phyloP scores from a whole-genome alignment of 495 filamentous ascomycete genomes.

The Penicillium soppii region DNA sequence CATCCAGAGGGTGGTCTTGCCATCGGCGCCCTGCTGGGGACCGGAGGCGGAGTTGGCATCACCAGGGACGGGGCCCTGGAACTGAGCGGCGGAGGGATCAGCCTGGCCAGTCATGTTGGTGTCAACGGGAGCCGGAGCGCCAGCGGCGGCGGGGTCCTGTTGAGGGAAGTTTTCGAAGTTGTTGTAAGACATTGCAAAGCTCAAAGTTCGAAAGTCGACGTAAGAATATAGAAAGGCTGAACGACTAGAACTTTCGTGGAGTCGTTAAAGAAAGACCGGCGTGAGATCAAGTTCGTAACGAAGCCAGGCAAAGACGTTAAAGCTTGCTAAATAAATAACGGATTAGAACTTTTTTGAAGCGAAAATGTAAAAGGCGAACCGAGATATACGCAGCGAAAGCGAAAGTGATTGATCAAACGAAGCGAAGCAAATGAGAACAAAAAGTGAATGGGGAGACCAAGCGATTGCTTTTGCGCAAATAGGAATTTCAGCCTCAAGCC shows the following conservation, averaged over 20 bases:
- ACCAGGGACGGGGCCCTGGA: conserved; percentile 52
- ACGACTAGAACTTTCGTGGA: conserved; percentile 37
- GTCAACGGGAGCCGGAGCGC: conserved; percentile 52
- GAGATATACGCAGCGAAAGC: background rate
- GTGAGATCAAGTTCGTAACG: conserved; percentile 41
- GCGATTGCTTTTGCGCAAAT: background rate
- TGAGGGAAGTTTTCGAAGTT: conserved; percentile 58
- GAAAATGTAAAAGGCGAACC: background rate
- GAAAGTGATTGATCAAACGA: background rate
- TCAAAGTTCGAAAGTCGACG: conserved; percentile 29
- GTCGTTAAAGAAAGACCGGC: conserved; percentile 44
- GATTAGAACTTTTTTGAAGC: conserved; percentile 10
- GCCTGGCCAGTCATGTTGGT: conserved; percentile 52
- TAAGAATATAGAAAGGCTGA: conserved; percentile 40
- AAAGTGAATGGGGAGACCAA: background rate
- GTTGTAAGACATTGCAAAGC: conserved; percentile 58
- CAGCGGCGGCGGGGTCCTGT: conserved; percentile 54
- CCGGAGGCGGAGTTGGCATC: conserved; percentile 51
- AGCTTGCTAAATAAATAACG: conserved; percentile 11
- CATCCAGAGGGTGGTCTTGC: conserved; percentile 93
- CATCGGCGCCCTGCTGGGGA: conserved; percentile 58
- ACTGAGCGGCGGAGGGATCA: conserved; percentile 55
- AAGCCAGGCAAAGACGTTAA: conserved; percentile 28
- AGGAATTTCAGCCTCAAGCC: conserved; percentile 4
- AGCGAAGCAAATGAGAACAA: background rate